A percentile compares a stretch with the other conserved stretches of the same genome.
Conservation (phyloP, 331 rosid species). For the Spiraea crenata region DNA sequence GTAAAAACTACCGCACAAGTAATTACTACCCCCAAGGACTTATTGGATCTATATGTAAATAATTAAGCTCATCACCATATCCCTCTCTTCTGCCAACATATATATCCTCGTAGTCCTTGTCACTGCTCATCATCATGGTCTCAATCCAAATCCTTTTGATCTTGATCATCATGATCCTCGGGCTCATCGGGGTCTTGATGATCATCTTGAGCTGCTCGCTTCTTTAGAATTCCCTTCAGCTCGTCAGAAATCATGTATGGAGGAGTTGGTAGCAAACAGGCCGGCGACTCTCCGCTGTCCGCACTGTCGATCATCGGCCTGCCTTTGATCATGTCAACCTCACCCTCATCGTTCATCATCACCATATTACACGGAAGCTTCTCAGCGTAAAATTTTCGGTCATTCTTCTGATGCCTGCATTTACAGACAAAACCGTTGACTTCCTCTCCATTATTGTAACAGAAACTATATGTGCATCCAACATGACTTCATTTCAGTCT, state of each 20-base stretch:
- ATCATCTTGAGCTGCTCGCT: constrained; percentile 10
- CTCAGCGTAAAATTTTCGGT: constrained; percentile 31
- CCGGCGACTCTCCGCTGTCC: constrained; percentile 21
- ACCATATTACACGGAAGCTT: constrained; percentile 47
- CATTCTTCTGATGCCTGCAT: constrained; percentile 40
- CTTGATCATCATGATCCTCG: background rate
- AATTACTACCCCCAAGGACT: background rate
- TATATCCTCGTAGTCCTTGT: background rate
- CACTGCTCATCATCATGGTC: background rate
- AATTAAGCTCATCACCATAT: background rate
- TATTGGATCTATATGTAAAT: background rate
- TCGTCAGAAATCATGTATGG: constrained; percentile 22
- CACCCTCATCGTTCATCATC: constrained; percentile 49
- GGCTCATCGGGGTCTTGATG: background rate
- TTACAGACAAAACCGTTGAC: background rate
- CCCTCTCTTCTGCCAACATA: background rate
- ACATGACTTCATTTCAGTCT: no score
- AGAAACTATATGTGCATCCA: no score
- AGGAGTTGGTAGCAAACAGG: constrained; percentile 20
- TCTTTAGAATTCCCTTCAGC: constrained; percentile 19
- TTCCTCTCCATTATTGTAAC: no score
- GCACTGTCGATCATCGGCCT: background rate
- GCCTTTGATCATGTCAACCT: constrained; percentile 43
- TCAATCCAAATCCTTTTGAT: background rate
- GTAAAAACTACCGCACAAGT: background rate